phyloP scores from a whole-genome alignment of 768 basidiomycete species.

The Holtermanniella nyarrowii region DNA sequence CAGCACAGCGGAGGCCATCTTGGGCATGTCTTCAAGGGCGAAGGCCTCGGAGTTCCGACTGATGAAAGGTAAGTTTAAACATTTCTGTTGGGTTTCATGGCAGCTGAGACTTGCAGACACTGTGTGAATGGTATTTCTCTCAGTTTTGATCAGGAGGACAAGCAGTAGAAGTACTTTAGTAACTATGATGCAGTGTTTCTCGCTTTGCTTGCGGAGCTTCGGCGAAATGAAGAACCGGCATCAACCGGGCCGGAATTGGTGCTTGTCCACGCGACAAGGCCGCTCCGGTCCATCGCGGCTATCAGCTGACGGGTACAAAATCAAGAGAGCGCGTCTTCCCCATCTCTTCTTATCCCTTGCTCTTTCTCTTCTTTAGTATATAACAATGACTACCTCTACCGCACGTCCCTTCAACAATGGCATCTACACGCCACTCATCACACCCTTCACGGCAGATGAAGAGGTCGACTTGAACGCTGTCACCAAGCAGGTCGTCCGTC shows the following conservation, averaged over 20 bases:
- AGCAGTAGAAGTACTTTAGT: too few species aligned
- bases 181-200: too few species aligned
- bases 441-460: slow-evolving; percentile 56
- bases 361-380: background rate
- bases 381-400: slow-evolving; percentile 4
- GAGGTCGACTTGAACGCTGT: slow-evolving; percentile 61
- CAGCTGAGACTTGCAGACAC: slow-evolving; percentile 27
- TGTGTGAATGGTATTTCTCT: slow-evolving; percentile 73
- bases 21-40: slow-evolving; percentile 91
- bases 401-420: slow-evolving; percentile 48
- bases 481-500: slow-evolving; percentile 58
- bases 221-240: too few species aligned
- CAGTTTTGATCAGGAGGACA: slow-evolving; percentile 54
- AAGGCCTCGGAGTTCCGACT: slow-evolving; percentile 72
- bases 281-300: background rate
- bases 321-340: too few species aligned
- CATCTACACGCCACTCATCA: slow-evolving; percentile 65
- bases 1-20: slow-evolving; percentile 63
- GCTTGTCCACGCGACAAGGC: too few species aligned
- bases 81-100: slow-evolving; percentile 48
- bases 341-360: background rate
- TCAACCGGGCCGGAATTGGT: too few species aligned
- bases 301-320: background rate
- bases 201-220: too few species aligned
- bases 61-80: slow-evolving; percentile 40